Base-by-base conservation (phyloP, 768 basidiomycete genomes). In the Pisolithus marmoratus region DNA sequence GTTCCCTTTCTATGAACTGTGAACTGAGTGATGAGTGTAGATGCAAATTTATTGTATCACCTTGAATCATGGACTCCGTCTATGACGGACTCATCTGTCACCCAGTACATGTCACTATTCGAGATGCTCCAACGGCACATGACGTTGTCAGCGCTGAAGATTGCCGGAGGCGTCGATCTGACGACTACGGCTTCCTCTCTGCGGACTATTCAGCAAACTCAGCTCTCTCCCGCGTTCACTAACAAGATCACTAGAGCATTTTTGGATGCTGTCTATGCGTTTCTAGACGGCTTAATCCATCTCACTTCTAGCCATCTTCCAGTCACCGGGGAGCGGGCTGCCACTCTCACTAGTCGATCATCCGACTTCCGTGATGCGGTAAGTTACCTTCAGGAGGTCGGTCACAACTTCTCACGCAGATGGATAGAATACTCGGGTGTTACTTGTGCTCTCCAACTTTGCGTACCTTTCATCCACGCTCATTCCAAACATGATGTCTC, bases 401-500 rank as follows among this genome's bases (percentile, higher is more conserved):
- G 6, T 6, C 8, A n/a, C 19, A 19, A 46, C 54, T 60, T 20
- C 8, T 44, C 11, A 7, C 29, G 12, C 4, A 14, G 49, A 45
- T 49, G 40, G n/a, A 31, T 55, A 96, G 94, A 89, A 95, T 62
- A 87, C 80, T 14, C 83, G 95, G 42, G 75, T 94, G 43, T 76
- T 99, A 15, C 73, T 97, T 38, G 91, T 96, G 38, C 75, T 97
- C 29, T 90, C 92, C 15, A 97, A 98, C 65, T 83, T 98, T 58
- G 80, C 79, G 12, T 79, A 90, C 59, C 76, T 99, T 24, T 81
- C 82, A 50, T 78, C 78, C 50, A 70, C 72, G 0, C 70, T 89
- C 31, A 80, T 97, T 22, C 91, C 93, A 0, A 80, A 72, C 54
- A 85, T 97, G 82, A 77, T 93, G 45, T 77, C 73, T 48, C 86